Conservation (phyloP, 1,139 yeast genomes). For the Kluyveromyces sp. region DNA sequence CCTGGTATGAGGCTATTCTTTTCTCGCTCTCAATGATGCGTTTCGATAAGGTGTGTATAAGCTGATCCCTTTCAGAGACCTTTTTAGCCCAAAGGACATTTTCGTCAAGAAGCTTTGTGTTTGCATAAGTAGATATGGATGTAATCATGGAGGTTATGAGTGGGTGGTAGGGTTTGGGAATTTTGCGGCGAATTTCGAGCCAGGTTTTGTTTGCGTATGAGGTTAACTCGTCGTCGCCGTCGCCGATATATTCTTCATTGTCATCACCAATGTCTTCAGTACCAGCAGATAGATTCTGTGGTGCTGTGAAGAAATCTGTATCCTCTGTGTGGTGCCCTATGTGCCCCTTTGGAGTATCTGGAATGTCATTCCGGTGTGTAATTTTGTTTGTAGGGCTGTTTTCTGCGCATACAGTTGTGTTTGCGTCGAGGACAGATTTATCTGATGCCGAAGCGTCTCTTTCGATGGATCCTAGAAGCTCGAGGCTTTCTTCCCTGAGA, state of each 20-base stretch:
- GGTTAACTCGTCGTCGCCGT: not conserved
- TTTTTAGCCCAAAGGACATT: not conserved
- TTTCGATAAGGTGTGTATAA: not conserved
- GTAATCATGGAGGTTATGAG: not conserved
- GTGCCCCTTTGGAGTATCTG: no score
- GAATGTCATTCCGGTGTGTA: no score
- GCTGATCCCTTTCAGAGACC: not conserved
- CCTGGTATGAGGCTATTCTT: slow-evolving; percentile 1
- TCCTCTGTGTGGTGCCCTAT: not conserved
- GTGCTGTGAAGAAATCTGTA: not conserved
- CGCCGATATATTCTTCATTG: not conserved
- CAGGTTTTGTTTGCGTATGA: not conserved
- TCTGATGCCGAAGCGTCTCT: not conserved
- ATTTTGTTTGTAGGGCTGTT: not conserved
- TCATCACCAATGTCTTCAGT: not conserved
- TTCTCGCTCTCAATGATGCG: slow-evolving; percentile 1
- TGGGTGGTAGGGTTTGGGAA: not conserved
- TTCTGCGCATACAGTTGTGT: not conserved
- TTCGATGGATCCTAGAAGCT: not conserved
- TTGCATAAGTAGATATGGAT: not conserved
- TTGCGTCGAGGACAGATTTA: not conserved
- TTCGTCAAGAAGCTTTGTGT: not conserved
- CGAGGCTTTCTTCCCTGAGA: not conserved
- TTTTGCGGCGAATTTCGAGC: no score
- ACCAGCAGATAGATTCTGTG: not conserved